Percentiles rank a stretch among this genome's conserved stretches.
phyloP scores from a whole-genome alignment of 371 early-diverging fungal species.

The Circinella umbellata region DNA sequence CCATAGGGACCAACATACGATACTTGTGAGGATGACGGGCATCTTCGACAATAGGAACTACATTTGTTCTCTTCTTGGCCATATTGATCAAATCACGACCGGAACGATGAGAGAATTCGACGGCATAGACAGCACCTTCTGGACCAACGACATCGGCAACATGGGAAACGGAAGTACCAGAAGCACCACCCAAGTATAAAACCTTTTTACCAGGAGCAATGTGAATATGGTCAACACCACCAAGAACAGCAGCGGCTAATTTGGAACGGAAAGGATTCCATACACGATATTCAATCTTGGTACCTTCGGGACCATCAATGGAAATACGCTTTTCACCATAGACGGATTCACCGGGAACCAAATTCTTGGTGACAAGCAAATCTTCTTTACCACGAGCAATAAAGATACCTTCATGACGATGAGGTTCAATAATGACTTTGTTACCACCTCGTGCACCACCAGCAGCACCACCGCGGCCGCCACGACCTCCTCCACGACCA shows the following conservation, averaged over 20 bases:
- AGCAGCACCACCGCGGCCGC: slow-evolving; percentile 44
- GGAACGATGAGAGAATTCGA: slow-evolving; percentile 99
- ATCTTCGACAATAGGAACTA: slow-evolving; percentile 99
- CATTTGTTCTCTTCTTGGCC: slow-evolving; percentile 99
- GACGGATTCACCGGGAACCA: slow-evolving; percentile 98
- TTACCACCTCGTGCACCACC: slow-evolving; percentile 88
- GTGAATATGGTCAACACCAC: slow-evolving; percentile 97
- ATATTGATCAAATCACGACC: slow-evolving; percentile 99
- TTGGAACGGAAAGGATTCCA: slow-evolving; percentile 99
- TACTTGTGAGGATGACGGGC: slow-evolving; percentile 99
- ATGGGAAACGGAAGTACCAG: slow-evolving; percentile 99
- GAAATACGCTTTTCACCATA: slow-evolving; percentile 99
- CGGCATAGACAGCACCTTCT: slow-evolving; percentile 98
- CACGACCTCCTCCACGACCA: slow-evolving; percentile 41
- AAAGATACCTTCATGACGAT: slow-evolving; percentile 96
- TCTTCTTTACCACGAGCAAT: slow-evolving; percentile 99
- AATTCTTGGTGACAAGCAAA: slow-evolving; percentile 97
- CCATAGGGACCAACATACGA: slow-evolving; percentile 99
- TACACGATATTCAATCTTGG: slow-evolving; percentile 99
- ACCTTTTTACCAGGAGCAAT: slow-evolving; percentile 99
- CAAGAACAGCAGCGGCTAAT: slow-evolving; percentile 99
- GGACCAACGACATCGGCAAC: slow-evolving; percentile 99
- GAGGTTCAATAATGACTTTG: slow-evolving; percentile 97
- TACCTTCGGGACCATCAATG: slow-evolving; percentile 92
- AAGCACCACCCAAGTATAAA: slow-evolving; percentile 98